Evolutionary conservation across 352 stramenopile genomes (phyloP), one percentile per base, ranked within the genome.

Genomic region (Aphanomyces astaci): DNA sequence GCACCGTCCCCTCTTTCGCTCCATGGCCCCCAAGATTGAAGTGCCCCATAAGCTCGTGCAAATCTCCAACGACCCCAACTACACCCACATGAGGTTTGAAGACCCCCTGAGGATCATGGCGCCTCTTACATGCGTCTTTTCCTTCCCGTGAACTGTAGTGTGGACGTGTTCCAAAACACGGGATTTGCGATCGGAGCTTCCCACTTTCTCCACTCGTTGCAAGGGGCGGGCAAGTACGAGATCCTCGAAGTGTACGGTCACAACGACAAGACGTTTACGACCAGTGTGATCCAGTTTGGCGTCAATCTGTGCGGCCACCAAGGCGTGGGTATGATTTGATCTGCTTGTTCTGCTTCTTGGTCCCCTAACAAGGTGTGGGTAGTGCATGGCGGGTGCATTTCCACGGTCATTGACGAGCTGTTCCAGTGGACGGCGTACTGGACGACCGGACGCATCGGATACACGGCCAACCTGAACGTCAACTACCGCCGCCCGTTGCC

Each of bases 401-500:
- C 40, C 17, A 68, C 62, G 7, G 39, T 68, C n/a, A 59, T 51
- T 27, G 62, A 68, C 32, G 62, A 68, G 33, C 51, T 68, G 30
- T 68, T 68, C 33, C 39, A 52, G 15, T 68, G 62, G 62, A 68
- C 62, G 7, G 39, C 49, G 43, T 68, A 62, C 27, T 68, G 62
- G 62, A 68, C 62, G 19, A 68, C 28, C 27, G 39, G 62, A 3
- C 40, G 49, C 31, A 52, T 68, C 19, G 62, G 62, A 11, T 68
- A 59, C 51, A 68, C 62, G 22, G 62, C 62, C 28, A 68, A 68
- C n/a, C 32, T 68, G 32, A 68, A 68, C n/a, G 62, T 68, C 46
- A 68, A 68, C 45, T 68, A 59, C 32, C 62, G 62, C 28, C 49
- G 49, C 2, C 62, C 62, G 9, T 28, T 68, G 28, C 46, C 46